Evolutionary conservation across 305 asterid genomes (phyloP).

Genomic region (Solanum chacoense): DNA sequence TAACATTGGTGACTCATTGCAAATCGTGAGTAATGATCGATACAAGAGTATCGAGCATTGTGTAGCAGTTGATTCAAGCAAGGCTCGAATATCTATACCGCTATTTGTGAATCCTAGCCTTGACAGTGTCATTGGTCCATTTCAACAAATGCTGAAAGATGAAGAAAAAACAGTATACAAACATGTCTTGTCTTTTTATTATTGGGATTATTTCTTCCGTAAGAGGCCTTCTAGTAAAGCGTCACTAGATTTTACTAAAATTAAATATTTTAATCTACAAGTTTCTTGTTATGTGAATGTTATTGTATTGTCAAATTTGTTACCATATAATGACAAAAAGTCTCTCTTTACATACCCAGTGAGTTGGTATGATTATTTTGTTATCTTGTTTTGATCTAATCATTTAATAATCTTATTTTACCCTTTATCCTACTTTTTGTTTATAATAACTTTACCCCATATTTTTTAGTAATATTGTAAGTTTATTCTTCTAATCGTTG

Average conservation of each 20-base stretch:
- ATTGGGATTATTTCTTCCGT: background rate
- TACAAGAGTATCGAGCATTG: conserved; percentile 7
- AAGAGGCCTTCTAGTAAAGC: background rate
- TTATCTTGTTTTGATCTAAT: background rate
- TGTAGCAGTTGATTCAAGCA: background rate
- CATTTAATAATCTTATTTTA: too few species aligned
- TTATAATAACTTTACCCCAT: background rate
- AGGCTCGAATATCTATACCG: background rate
- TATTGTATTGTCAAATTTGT: background rate
- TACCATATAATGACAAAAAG: background rate
- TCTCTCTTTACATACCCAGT: background rate
- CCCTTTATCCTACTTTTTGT: background rate
- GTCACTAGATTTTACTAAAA: background rate
- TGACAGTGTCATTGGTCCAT: background rate
- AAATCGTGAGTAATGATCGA: conserved; percentile 5
- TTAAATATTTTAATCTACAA: background rate
- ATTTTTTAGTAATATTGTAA: background rate
- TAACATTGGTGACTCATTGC: background rate
- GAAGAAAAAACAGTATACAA: background rate
- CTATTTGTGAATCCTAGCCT: conserved; percentile 2
- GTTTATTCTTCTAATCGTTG: background rate
- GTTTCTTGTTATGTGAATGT: background rate
- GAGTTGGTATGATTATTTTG: background rate
- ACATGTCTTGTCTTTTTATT: background rate
- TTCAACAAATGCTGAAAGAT: background rate